Conservation (phyloP, 768 basidiomycete species). For the Gyrodon lividus region DNA sequence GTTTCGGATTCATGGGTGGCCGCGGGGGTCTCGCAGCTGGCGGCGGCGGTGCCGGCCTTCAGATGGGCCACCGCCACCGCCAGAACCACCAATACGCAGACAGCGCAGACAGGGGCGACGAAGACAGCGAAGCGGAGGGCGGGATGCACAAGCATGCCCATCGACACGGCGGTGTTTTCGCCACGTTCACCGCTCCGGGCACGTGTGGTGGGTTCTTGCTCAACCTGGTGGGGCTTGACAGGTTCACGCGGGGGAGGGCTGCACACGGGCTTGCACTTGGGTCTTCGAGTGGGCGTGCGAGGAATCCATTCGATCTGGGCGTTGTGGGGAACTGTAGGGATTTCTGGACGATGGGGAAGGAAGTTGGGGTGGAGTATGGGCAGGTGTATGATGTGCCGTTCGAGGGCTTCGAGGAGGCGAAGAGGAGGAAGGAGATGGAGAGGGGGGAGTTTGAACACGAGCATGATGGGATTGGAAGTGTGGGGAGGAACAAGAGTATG, state of each 20-base stretch:
- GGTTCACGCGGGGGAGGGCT: slow-evolving; percentile 90
- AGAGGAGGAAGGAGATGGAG: slow-evolving; percentile 56
- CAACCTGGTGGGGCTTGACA: slow-evolving; percentile 88
- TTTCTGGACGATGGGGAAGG: slow-evolving; percentile 88
- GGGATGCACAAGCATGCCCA: slow-evolving; percentile 46
- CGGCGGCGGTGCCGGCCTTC: slow-evolving; percentile 53
- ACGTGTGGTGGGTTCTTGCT: slow-evolving; percentile 64
- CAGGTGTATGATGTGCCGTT: slow-evolving; percentile 83
- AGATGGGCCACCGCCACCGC: slow-evolving; percentile 77
- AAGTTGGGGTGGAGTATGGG: slow-evolving; percentile 90
- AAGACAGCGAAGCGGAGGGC: slow-evolving; percentile 36
- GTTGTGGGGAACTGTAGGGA: slow-evolving; percentile 79
- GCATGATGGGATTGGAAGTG: slow-evolving; percentile 48
- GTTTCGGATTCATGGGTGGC: slow-evolving; percentile 97
- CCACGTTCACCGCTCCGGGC: slow-evolving; percentile 32
- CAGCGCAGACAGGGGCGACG: slow-evolving; percentile 48
- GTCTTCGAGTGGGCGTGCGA: slow-evolving; percentile 49
- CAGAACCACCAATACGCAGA: slow-evolving; percentile 22
- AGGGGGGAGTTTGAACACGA: slow-evolving; percentile 37
- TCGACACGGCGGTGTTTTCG: slow-evolving; percentile 37
- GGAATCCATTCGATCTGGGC: slow-evolving; percentile 92
- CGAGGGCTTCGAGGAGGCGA: slow-evolving; percentile 81
- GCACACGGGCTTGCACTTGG: slow-evolving; percentile 82
- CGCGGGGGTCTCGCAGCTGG: slow-evolving; percentile 66
- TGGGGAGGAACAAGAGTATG: slow-evolving; percentile 37